Evolutionary conservation across 345 rosid species (phyloP), one percentile per base, ranked within the genome.

Genomic region (Luvunga scandens): DNA sequence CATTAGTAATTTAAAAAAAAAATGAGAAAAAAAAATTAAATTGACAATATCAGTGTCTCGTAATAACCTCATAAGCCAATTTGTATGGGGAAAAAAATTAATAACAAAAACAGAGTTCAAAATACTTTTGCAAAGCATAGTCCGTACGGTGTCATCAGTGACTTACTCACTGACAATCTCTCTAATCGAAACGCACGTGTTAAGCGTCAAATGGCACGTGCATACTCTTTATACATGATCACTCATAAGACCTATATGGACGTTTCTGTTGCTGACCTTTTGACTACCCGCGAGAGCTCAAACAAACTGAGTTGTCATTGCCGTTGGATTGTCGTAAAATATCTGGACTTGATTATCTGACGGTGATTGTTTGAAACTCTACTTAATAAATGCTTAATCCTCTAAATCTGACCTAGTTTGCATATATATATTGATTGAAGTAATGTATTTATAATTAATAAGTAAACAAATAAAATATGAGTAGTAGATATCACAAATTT

Each of bases 401-500:
- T 13, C 16, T 10, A 12, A 10, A 45, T 10, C 5, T 2, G 13
- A 4, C 16, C 5, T 45, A 45, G 5, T 12, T 13, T 13, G 3
- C 50, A 3, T 13, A 12, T 12, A 12, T 12, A 45, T 10, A 45
- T 42, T 12, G 50, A 7, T 12, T 42, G 50, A 12, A 2, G 50
- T 42, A 10, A 42, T 0, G 16, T 13, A 3, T 10, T 45, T 13
- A 45, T 12, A 45, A 45, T 12, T 45, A 3, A 13, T 13, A 12
- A 3, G 50, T 45, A 45, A 45, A 45, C 0, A 45, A 45, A 45
- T 45, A 45, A 42, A 14, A 10, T 1, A 42, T 42, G 4, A 42
- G 0, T 10, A 42, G 2, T 38, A 38, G 0, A 8, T 38, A 38
- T 38, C 0, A 0, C 1, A 38, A 38, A 1, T 38, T 38, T 38